A percentile compares a stretch with the other conserved stretches of the same genome.
phyloP scores from a whole-genome alignment of 495 filamentous ascomycete genomes.

The Tuber indicum region DNA sequence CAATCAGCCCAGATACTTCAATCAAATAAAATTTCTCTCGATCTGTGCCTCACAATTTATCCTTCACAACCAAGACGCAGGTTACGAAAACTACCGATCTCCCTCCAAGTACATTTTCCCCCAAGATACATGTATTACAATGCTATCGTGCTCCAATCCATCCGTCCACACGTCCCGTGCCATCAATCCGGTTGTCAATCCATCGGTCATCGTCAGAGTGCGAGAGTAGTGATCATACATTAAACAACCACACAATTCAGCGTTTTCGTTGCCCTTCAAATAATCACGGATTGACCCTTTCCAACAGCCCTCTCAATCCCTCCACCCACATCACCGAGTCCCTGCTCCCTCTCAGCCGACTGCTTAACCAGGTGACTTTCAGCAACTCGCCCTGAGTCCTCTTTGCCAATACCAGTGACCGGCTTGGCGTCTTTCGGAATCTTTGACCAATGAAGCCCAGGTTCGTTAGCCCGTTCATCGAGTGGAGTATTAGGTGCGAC shows the following conservation, averaged over 20 bases:
- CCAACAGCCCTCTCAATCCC: constrained; percentile 3
- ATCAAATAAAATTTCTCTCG: neutral
- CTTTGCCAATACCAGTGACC: constrained; percentile 52
- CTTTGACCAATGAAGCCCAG: constrained; percentile 30
- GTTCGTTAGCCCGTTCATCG: constrained; percentile 10
- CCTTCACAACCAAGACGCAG: neutral
- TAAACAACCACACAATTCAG: neutral
- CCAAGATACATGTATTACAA: neutral
- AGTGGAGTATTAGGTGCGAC: constrained; percentile 16
- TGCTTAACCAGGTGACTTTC: constrained; percentile 44
- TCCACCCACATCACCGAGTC: constrained; percentile 15
- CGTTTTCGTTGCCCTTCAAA: neutral
- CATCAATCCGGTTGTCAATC: neutral
- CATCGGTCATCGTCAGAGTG: neutral
- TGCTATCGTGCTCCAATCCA: neutral
- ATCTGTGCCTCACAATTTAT: neutral
- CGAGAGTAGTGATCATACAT: neutral
- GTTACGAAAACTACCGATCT: neutral
- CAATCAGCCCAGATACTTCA: neutral
- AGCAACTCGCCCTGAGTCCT: constrained; percentile 55
- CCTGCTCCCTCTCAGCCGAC: neutral
- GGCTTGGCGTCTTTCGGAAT: constrained; percentile 41
- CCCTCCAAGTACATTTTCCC: neutral
- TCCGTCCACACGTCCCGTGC: neutral
- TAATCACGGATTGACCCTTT: neutral